Evolutionary conservation across 2,329 filamentous ascomycete species (phyloP).

Genomic region (Chaetomium globosum): DNA sequence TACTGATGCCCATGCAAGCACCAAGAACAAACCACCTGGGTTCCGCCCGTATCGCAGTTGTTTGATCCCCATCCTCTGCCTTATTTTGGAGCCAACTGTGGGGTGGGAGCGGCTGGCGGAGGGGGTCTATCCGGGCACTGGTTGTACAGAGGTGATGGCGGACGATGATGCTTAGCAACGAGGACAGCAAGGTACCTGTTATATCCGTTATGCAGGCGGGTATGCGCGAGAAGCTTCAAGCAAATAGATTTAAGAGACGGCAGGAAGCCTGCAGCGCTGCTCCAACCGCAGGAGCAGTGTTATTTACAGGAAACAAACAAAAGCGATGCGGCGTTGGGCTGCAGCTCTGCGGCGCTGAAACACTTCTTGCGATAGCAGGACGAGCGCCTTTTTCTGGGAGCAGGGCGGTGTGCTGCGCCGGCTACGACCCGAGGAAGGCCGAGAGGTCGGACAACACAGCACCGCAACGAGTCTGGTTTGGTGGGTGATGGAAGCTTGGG

Average conservation of each 20-base stretch:
- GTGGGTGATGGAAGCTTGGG: slow-evolving; percentile 11
- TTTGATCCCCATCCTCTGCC: slow-evolving; percentile 24
- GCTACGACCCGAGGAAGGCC: not conserved
- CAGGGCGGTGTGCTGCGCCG: slow-evolving; percentile 15
- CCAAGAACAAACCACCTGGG: slow-evolving; percentile 18
- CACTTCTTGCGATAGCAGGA: not conserved
- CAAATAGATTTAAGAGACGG: not conserved
- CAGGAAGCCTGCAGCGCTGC: slow-evolving; percentile 5
- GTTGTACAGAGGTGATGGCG: not conserved
- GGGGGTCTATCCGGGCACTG: not conserved
- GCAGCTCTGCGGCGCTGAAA: slow-evolving; percentile 12
- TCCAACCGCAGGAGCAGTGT: slow-evolving; percentile 5
- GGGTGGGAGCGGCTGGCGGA: not conserved
- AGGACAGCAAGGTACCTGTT: not conserved
- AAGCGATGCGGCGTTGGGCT: not conserved
- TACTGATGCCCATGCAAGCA: slow-evolving; percentile 26
- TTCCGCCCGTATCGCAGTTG: not conserved
- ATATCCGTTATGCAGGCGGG: not conserved
- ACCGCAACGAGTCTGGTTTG: slow-evolving; percentile 13
- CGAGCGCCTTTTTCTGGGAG: not conserved
- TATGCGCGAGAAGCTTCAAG: not conserved
- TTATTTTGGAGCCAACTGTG: not conserved
- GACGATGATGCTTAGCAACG: not conserved
- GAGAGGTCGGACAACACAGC: slow-evolving; percentile 4
- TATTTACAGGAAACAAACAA: slow-evolving; percentile 14